Evolutionary conservation across 2,329 filamentous ascomycete species (phyloP).

Genomic region (Exophiala xenobiotica): DNA sequence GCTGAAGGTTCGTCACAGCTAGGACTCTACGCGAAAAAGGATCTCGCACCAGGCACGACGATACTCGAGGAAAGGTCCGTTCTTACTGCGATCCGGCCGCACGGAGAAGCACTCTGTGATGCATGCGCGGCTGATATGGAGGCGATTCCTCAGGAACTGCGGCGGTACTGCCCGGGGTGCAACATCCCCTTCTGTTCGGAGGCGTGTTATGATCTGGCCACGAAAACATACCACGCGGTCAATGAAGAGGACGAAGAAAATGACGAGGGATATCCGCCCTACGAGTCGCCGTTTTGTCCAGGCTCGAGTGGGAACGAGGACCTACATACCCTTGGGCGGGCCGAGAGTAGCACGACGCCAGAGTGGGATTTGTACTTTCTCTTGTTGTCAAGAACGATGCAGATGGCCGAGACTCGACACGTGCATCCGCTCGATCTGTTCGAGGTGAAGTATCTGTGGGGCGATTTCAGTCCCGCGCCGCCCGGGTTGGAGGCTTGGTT

Average conservation of each 20-base stretch:
- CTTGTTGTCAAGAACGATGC: slow-evolving; percentile 58
- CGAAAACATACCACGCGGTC: slow-evolving; percentile 52
- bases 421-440: slow-evolving; percentile 59
- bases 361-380: slow-evolving; percentile 62
- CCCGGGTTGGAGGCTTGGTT: slow-evolving; percentile 30
- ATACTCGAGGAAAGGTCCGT: slow-evolving; percentile 82
- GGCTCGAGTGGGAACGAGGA: slow-evolving; percentile 56
- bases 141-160: slow-evolving; percentile 51
- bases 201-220: slow-evolving; percentile 56
- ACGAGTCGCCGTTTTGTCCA: slow-evolving; percentile 33
- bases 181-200: slow-evolving; percentile 62
- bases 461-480: slow-evolving; percentile 50
- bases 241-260: slow-evolving; percentile 26
- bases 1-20: slow-evolving; percentile 65
- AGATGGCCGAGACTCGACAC: slow-evolving; percentile 60
- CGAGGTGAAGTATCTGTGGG: slow-evolving; percentile 65
- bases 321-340: slow-evolving; percentile 58
- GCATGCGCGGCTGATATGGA: slow-evolving; percentile 77
- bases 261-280: slow-evolving; percentile 26
- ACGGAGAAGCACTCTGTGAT: slow-evolving; percentile 85
- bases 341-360: slow-evolving; percentile 57
- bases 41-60: slow-evolving; percentile 72
- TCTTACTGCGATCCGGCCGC: slow-evolving; percentile 82
- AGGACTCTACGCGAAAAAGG: slow-evolving; percentile 82
- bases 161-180: slow-evolving; percentile 34